These are phyloP conservation scores for Huiozyma naganishii DNA, from an alignment of 805 yeast species.

Conservation along the genomic window DNA sequence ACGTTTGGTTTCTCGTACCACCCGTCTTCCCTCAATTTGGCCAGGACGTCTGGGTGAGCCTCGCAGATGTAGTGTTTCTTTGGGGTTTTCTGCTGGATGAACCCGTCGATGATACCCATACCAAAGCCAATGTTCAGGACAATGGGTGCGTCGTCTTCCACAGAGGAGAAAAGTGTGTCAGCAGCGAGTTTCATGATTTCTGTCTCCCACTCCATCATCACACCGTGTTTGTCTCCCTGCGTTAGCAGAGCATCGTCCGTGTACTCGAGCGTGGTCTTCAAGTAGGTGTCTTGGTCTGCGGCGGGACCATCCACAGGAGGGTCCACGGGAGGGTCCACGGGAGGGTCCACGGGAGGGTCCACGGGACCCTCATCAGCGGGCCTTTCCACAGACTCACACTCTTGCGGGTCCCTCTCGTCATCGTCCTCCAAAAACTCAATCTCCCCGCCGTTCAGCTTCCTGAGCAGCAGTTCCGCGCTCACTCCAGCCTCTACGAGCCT, in stretches of 20 bases:
- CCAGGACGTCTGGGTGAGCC: constrained; percentile 87
- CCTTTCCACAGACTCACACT: constrained; percentile 30
- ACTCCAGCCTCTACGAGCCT: constrained; percentile 74
- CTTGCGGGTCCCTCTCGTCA: constrained; percentile 27
- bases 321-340: constrained; percentile 15
- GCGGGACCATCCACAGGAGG: constrained; percentile 50
- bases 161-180: constrained; percentile 39
- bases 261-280: constrained; percentile 58
- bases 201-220: constrained; percentile 96
- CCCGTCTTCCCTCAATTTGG: constrained; percentile 57
- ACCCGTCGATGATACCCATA: constrained; percentile 86
- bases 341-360: constrained; percentile 26
- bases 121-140: constrained; percentile 90
- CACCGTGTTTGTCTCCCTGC: constrained; percentile 68
- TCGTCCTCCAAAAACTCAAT: constrained; percentile 44
- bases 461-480: constrained; percentile 70
- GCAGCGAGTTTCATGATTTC: constrained; percentile 75
- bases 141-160: constrained; percentile 30
- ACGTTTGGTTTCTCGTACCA: constrained; percentile 75
- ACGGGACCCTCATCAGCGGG: constrained; percentile 33
- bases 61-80: constrained; percentile 73
- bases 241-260: constrained; percentile 60
- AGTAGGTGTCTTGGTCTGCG: constrained; percentile 50
- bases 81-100: constrained; percentile 45
- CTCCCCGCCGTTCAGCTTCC: constrained; percentile 57